Percentiles rank a stretch among this genome's conserved stretches.
Evolutionary conservation across 306 rosid species (phyloP).

Genomic region (Geum urbanum): DNA sequence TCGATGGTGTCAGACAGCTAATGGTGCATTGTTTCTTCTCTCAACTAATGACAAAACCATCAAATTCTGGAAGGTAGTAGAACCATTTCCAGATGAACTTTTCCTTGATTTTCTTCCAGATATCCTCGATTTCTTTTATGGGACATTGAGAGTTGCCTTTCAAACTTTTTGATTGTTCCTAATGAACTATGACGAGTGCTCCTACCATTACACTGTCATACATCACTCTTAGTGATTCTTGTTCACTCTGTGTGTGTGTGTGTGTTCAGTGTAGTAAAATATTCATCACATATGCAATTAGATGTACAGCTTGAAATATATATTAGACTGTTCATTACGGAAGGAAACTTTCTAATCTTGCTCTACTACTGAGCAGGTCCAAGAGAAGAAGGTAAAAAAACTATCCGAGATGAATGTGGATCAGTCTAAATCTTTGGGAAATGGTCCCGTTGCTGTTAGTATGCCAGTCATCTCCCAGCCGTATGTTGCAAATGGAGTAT

Average conservation of each 20-base stretch:
- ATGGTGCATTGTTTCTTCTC: constrained; percentile 61
- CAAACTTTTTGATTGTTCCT: background rate
- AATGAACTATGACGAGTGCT: background rate
- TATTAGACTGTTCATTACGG: background rate
- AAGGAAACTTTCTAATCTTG: constrained; percentile 9
- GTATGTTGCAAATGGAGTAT: constrained; percentile 48
- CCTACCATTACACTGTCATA: constrained; percentile 2
- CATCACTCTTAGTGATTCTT: background rate
- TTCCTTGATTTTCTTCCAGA: background rate
- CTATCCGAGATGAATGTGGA: constrained; percentile 49
- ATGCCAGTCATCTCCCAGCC: constrained; percentile 34
- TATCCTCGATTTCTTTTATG: background rate
- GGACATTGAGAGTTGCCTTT: background rate
- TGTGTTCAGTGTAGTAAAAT: background rate
- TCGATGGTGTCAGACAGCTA: constrained; percentile 69
- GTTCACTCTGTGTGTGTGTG: background rate
- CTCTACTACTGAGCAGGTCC: constrained; percentile 34
- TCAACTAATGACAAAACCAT: constrained; percentile 73
- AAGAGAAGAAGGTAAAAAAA: constrained; percentile 57
- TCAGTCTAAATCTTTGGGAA: constrained; percentile 38
- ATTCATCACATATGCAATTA: background rate
- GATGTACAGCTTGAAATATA: background rate
- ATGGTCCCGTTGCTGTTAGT: constrained; percentile 40
- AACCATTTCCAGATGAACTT: background rate
- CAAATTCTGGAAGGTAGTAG: constrained; percentile 66